Base-by-base conservation (phyloP, 2,329 filamentous ascomycete species). In the Diaporthe ilicicola region DNA sequence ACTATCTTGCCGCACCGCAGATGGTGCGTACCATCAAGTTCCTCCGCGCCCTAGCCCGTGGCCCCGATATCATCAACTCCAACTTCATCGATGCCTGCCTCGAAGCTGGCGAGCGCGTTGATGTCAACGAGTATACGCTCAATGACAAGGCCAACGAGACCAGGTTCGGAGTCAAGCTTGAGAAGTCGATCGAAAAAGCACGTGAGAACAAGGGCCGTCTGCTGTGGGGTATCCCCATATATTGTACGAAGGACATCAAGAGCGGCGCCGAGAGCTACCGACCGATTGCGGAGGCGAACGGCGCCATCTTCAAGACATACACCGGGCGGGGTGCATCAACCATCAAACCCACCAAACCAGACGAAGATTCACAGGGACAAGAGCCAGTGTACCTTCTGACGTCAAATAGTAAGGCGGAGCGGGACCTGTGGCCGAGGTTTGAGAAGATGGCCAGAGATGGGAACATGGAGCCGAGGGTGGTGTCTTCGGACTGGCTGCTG, bases 11-110 rank as follows among this genome's bases (percentile, higher is more conserved):
- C 42, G 95, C 95, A 4, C 96, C 95, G 0, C 89, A 90, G 51
- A 90, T 98, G 73, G 89, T 98, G 42, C 92, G 96, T 46, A 99
- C 96, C 0, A 91, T 94, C 79, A 99, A 99, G 78, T 99, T 99
- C 78, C 91, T 98, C 62, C 92, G 92, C 73, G 94, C 94, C 15
- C 84, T 99, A 34, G 94, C 96, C 22, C 91, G 90, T 71, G 94
- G 93, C 0, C 94, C 94, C 0, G 87, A 89, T 1, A 89, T 98
- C 53, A 88, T 98, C 67, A 91, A 90, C 55, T 92, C 92, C 0
- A 87, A 89, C 10, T 99, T 94, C 80, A 89, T 99, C 70, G 93
- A 95, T 69, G 86, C 89, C 29, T 94, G 92, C 56, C 85, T 98
- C 13, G 89, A 93, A 55, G 85, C 89, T 39, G 89, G 92, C 73